A percentile compares a stretch with the other conserved stretches of the same genome.
phyloP scores from a whole-genome alignment of 306 rosid species.

The Vigna angularis region DNA sequence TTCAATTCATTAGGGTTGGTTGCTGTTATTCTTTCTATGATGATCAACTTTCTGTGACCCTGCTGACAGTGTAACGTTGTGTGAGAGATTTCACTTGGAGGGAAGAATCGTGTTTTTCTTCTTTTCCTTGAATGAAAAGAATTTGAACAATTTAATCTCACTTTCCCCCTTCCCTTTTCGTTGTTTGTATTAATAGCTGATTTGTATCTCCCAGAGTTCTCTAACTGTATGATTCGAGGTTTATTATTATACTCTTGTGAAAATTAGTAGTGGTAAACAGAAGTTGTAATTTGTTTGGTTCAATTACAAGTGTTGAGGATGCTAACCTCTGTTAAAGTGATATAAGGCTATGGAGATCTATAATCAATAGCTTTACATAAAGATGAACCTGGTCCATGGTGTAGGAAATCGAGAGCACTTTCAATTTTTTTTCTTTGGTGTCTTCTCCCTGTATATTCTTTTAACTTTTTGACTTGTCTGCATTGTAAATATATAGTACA shows the following conservation, averaged over 20 bases:
- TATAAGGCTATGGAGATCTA: neutral
- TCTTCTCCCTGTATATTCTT: too few species aligned
- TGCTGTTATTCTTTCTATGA: constrained; percentile 3
- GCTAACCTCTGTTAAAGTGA: neutral
- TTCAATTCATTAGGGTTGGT: neutral
- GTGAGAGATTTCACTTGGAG: neutral
- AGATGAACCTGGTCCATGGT: neutral
- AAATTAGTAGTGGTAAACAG: neutral
- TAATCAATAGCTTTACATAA: neutral
- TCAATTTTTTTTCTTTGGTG: neutral
- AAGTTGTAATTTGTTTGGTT: neutral
- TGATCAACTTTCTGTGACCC: neutral
- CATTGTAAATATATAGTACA: neutral
- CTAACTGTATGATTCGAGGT: constrained; percentile 8
- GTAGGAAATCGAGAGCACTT: neutral
- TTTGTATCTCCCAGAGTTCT: constrained; percentile 24
- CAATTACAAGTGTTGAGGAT: neutral
- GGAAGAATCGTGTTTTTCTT: neutral
- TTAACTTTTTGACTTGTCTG: neutral
- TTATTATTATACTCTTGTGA: neutral
- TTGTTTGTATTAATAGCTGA: constrained; percentile 9
- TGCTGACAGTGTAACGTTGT: constrained; percentile 18
- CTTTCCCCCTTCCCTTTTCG: neutral
- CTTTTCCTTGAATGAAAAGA: neutral
- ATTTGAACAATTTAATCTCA: constrained; percentile 9